Percentiles rank a stretch among this genome's conserved stretches.
Evolutionary conservation across 495 filamentous ascomycete genomes (phyloP).

Genomic region (Saxophila tyrrhenica): DNA sequence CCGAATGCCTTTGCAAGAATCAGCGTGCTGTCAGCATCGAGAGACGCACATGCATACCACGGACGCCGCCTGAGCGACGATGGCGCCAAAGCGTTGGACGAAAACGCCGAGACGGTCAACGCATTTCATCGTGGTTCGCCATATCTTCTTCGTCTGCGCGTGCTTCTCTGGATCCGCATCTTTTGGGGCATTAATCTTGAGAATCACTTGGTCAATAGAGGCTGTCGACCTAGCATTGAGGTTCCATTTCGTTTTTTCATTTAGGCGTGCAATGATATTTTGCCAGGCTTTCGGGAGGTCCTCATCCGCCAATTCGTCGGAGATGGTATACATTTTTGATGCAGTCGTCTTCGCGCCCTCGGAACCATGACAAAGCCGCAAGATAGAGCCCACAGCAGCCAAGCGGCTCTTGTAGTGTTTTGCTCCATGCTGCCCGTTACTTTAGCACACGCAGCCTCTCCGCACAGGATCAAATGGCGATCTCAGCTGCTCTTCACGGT

Average conservation of each 20-base stretch:
- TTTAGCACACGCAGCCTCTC: no score
- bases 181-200: not conserved
- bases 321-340: not conserved
- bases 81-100: not conserved
- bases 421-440: no score
- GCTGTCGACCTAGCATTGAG: not conserved
- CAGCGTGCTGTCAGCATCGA: not conserved
- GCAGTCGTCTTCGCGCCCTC: not conserved
- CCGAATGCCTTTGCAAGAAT: not conserved
- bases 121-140: not conserved
- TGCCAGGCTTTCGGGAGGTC: not conserved
- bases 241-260: not conserved
- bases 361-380: not conserved
- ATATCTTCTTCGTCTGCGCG: not conserved
- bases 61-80: not conserved
- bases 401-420: not conserved
- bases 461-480: no score
- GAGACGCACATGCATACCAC: not conserved
- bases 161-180: not conserved
- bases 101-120: not conserved
- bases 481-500: no score
- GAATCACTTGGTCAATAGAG: not conserved
- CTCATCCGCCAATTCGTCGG: not conserved
- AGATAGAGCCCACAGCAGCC: not conserved
- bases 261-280: not conserved